phyloP scores from a whole-genome alignment of 1,284 basidiomycete genomes.

The Meira miltonrushii region DNA sequence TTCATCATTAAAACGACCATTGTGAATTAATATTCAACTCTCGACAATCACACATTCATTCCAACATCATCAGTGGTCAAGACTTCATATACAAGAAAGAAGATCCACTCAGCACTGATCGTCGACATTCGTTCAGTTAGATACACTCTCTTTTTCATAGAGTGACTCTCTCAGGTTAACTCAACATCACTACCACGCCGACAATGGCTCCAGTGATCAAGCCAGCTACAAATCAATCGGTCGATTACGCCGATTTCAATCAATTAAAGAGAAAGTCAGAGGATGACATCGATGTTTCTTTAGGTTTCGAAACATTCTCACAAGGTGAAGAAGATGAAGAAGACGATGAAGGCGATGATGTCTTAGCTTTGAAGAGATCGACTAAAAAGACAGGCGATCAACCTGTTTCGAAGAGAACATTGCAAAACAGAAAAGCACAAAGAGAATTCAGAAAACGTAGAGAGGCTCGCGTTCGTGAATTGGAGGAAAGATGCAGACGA shows the following conservation, averaged over 20 bases:
- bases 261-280: background rate
- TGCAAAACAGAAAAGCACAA: slow-evolving; percentile 43
- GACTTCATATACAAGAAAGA: too few species aligned
- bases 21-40: too few species aligned
- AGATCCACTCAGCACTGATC: too few species aligned
- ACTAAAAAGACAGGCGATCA: slow-evolving; percentile 28
- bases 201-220: background rate
- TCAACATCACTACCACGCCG: too few species aligned
- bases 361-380: background rate
- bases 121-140: too few species aligned
- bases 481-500: slow-evolving; percentile 42
- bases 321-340: background rate
- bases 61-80: too few species aligned
- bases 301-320: background rate
- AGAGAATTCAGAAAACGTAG: slow-evolving; percentile 45
- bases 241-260: background rate
- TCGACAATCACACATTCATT: too few species aligned
- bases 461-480: slow-evolving; percentile 41
- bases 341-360: background rate
- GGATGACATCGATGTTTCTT: background rate
- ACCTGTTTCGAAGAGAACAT: slow-evolving; percentile 39
- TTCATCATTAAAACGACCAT: too few species aligned
- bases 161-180: too few species aligned
- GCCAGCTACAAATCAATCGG: slow-evolving; percentile 1
- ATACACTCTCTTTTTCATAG: too few species aligned